Percentiles rank a stretch among this genome's conserved stretches.
Conservation (phyloP, 2,329 filamentous ascomycete genomes). For the Alternaria ethzedia region DNA sequence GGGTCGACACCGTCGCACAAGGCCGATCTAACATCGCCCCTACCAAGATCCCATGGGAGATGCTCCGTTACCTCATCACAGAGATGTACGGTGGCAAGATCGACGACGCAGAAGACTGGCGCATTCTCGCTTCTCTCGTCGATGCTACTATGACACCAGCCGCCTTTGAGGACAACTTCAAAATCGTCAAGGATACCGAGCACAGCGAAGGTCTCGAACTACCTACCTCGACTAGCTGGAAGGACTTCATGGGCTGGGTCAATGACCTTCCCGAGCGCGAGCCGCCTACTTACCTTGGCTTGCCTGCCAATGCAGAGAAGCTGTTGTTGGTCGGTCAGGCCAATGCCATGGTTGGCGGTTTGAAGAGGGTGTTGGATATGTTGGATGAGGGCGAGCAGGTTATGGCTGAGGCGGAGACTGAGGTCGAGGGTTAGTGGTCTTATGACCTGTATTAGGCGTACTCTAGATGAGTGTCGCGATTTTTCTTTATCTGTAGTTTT, state of each 20-base stretch:
- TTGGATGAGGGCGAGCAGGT: conserved; percentile 94
- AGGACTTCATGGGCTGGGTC: conserved; percentile 91
- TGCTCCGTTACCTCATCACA: conserved; percentile 86
- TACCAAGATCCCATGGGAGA: conserved; percentile 93
- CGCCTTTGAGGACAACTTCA: conserved; percentile 92
- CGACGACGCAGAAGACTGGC: conserved; percentile 86
- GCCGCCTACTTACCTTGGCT: conserved; percentile 90
- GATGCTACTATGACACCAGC: conserved; percentile 79
- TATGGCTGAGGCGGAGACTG: conserved; percentile 66
- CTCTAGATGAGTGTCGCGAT: background rate
- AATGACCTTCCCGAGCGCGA: conserved; percentile 91
- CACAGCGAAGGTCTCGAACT: conserved; percentile 71
- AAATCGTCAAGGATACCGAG: conserved; percentile 70
- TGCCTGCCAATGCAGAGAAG: conserved; percentile 97
- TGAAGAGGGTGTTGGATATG: conserved; percentile 84
- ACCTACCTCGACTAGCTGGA: conserved; percentile 79
- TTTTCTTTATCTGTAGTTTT: background rate
- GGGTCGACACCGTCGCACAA: conserved; percentile 82
- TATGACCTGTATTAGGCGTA: background rate
- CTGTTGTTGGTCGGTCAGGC: conserved; percentile 88
- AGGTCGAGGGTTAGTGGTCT: background rate
- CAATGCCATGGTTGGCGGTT: conserved; percentile 79
- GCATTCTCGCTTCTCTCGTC: conserved; percentile 75
- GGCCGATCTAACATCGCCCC: conserved; percentile 92
- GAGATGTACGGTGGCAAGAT: conserved; percentile 99